Evolutionary conservation across 768 basidiomycete species (phyloP).

Genomic region (Calocybe indica): DNA sequence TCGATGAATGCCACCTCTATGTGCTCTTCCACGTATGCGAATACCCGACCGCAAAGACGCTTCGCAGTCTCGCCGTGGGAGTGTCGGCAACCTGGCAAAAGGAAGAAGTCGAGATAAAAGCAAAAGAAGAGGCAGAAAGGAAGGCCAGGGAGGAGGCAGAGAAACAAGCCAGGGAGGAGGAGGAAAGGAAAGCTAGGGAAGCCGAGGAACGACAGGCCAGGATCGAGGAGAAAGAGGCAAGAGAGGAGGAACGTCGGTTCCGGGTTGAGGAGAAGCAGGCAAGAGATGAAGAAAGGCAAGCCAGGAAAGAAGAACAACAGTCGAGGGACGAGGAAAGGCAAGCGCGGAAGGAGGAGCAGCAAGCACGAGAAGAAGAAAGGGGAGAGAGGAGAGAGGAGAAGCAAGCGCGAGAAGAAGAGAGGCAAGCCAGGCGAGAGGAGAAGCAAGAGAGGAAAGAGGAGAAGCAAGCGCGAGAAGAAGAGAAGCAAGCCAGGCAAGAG

Average conservation of each 20-base stretch:
- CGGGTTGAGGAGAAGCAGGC: neutral
- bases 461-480: too few species aligned
- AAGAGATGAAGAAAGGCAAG: too few species aligned
- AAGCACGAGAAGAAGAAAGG: too few species aligned
- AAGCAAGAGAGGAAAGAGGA: too few species aligned
- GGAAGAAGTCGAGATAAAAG: conserved; percentile 5
- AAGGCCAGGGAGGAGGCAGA: conserved; percentile 9
- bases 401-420: too few species aligned
- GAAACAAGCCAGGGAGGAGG: conserved; percentile 1
- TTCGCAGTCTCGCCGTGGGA: conserved; percentile 11
- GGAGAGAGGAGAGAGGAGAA: too few species aligned
- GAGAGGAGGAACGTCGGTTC: neutral
- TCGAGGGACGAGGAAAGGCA: too few species aligned
- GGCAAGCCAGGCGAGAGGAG: too few species aligned
- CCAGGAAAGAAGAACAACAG: too few species aligned
- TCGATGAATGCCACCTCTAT: conserved; percentile 9
- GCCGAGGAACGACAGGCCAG: neutral
- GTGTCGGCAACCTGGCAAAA: conserved; percentile 13
- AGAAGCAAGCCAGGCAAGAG: too few species aligned
- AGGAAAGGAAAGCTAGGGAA: conserved; percentile 1
- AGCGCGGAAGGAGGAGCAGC: too few species aligned
- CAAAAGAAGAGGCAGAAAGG: conserved; percentile 4
- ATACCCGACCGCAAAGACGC: conserved; percentile 10
- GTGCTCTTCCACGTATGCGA: conserved; percentile 14
- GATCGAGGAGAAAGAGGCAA: neutral